Evolutionary conservation across 1,284 basidiomycete species (phyloP).

Genomic region (Cutaneotrichosporon cutaneum): DNA sequence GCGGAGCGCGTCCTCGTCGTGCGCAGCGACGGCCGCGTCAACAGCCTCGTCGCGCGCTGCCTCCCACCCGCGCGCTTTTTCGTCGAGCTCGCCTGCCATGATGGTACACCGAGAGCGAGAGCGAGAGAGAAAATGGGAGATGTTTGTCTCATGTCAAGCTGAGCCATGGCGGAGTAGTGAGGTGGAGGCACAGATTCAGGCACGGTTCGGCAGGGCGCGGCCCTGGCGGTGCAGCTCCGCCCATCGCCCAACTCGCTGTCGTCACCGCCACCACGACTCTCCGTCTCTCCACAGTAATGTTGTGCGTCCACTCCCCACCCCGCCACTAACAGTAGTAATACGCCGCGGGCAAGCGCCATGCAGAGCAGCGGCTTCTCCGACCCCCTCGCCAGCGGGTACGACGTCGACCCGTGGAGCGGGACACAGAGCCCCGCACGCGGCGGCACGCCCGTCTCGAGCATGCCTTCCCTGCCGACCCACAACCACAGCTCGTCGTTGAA

Average conservation of each 20-base stretch:
- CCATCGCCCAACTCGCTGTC: neutral
- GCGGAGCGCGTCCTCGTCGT: slow-evolving; percentile 36
- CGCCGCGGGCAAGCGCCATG: slow-evolving; percentile 29
- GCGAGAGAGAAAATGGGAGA: neutral
- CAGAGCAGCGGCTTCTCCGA: slow-evolving; percentile 28
- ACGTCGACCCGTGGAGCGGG: slow-evolving; percentile 82
- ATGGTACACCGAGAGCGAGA: neutral
- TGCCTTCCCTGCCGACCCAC: neutral
- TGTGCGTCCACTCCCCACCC: slow-evolving; percentile 20
- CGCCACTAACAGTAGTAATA: slow-evolving; percentile 30
- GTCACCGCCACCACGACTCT: slow-evolving; percentile 8
- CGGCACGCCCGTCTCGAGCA: slow-evolving; percentile 22
- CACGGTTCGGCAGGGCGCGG: neutral
- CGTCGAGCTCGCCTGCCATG: neutral
- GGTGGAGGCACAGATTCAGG: neutral
- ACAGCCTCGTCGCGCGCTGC: slow-evolving; percentile 34
- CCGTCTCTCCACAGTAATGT: slow-evolving; percentile 30
- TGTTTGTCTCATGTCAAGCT: too few relatives aligned
- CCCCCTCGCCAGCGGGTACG: slow-evolving; percentile 49
- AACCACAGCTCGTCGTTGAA: neutral
- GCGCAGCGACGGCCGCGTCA: slow-evolving; percentile 33
- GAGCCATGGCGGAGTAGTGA: neutral
- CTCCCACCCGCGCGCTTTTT: slow-evolving; percentile 29
- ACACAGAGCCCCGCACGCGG: slow-evolving; percentile 63
- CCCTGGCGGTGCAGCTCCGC: neutral